Percentiles rank a stretch among this genome's conserved stretches.
Evolutionary conservation across 768 basidiomycete genomes (phyloP).

Genomic region (Leccinum subtestaceum): DNA sequence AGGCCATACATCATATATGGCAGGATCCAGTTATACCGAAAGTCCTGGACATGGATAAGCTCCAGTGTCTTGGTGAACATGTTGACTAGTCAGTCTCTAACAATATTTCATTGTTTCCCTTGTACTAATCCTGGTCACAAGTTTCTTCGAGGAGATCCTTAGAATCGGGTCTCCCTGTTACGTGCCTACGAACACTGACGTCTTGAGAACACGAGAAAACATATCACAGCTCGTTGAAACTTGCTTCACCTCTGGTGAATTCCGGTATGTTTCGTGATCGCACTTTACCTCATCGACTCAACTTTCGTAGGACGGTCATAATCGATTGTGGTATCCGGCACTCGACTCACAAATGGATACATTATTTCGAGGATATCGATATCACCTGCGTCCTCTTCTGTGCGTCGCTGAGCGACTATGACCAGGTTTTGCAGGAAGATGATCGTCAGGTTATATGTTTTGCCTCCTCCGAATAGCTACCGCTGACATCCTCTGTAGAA

Average conservation of each 20-base stretch:
- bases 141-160: constrained; percentile 2
- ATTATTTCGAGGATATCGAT: background rate
- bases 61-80: background rate
- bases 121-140: background rate
- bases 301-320: background rate
- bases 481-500: background rate
- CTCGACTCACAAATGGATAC: background rate
- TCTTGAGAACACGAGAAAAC: background rate
- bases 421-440: background rate
- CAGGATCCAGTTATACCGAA: constrained; percentile 3
- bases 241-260: background rate
- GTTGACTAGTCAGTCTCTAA: background rate
- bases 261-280: background rate
- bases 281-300: background rate
- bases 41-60: background rate
- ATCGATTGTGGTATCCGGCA: background rate
- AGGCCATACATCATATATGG: constrained; percentile 2
- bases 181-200: background rate
- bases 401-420: constrained; percentile 1
- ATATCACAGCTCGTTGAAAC: background rate
- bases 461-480: background rate
- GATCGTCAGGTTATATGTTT: background rate
- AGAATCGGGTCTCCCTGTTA: constrained; percentile 2
- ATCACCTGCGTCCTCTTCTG: background rate
- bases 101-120: background rate